Base-by-base conservation (phyloP, 2,329 filamentous ascomycete species). In the Teratosphaeria pseudoeucalypti region DNA sequence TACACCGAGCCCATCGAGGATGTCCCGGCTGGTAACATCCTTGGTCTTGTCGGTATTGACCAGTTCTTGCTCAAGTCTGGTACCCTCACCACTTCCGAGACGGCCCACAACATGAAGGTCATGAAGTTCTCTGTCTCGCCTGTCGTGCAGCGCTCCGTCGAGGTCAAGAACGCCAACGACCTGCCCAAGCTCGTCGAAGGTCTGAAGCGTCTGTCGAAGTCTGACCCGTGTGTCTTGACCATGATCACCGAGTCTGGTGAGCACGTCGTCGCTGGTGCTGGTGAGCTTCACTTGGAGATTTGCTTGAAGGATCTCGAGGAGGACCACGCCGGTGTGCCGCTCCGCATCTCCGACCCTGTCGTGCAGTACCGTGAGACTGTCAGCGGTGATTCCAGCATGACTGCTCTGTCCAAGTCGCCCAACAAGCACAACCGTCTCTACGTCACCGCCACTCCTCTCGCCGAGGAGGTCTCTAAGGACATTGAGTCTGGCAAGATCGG, bases 381-480 rank as follows among this genome's bases (percentile, higher is more conserved):
- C 73, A 78, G 79, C 70, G 83, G 67, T 73, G 86, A 85, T 75
- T 97, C 94, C 59, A 90, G 86, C 85, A 97, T 97, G 74, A 95
- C 90, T 74, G 94, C 94, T 70, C 84, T 99, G 73, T 97, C 94
- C 79, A 99, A 99, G 85, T 99, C 94, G 55, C 94, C 94, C 82
- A 99, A 99, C 89, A 99, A 99, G 90, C 94, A 99, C 89, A 99
- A 99, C 86, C 92, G 94, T 91, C 85, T 99, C 63, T 99, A 97
- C 84, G 87, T 99, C 81, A 85, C 84, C 78, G 94, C 94, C 67
- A 81, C 91, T 80, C 94, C 94, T 71, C 83, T 99, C 59, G 85
- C 85, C 54, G 94, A 99, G 85, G 94, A 97, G 71, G 87, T 99
- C 63, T 83, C 89, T 71, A 85, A 85, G 74, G 89, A 88, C 73